These are phyloP conservation scores for Parachaetomium inaequale DNA, from an alignment of 495 filamentous ascomycete species.

Conservation along the genomic window DNA sequence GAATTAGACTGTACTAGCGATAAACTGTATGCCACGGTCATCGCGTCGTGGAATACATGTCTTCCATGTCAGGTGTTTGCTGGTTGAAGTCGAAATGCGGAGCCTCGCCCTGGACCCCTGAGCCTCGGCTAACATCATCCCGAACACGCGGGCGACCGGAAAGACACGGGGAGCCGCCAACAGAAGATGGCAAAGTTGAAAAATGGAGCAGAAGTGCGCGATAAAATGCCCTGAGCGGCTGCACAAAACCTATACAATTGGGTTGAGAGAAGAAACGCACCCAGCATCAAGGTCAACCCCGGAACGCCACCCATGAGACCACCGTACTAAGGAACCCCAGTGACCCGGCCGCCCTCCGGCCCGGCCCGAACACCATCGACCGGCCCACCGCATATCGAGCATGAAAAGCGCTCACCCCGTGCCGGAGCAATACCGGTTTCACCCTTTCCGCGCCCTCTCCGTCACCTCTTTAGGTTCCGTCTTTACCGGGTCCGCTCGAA, in stretches of 20 bases:
- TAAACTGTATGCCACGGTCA: no score
- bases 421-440: background rate
- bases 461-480: constrained; percentile 40
- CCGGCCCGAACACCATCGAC: constrained; percentile 11
- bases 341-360: constrained; percentile 4
- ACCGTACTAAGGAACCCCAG: background rate
- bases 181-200: background rate
- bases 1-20: no score
- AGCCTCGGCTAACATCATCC: constrained; percentile 19
- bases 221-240: background rate
- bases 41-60: background rate
- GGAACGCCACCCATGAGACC: constrained; percentile 21
- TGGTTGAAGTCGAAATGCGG: background rate
- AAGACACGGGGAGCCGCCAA: constrained; percentile 9
- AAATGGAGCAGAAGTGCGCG: constrained; percentile 10
- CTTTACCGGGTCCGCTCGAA: constrained; percentile 82
- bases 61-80: background rate
- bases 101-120: background rate
- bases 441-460: constrained; percentile 47
- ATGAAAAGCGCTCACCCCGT: background rate
- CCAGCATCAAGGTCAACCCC: constrained; percentile 12
- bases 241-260: constrained; percentile 10
- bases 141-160: constrained; percentile 8
- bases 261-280: constrained; percentile 6
- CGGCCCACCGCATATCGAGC: constrained; percentile 4